Evolutionary conservation across 164 flowering plant species (phyloP).

Genomic region (Nymphaea thermarum): DNA sequence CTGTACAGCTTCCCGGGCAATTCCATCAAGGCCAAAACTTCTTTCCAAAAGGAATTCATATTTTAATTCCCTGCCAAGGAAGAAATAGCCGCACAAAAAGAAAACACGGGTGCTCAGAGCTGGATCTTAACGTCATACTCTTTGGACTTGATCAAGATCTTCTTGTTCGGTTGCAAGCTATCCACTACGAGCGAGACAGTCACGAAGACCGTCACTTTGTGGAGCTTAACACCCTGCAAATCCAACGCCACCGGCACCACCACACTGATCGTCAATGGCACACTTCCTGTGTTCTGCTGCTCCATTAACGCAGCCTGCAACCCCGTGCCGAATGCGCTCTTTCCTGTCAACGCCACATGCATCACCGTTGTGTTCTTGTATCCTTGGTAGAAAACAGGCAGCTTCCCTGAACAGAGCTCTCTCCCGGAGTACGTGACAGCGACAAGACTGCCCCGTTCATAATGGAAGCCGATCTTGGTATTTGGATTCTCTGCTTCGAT

Average conservation of each 20-base stretch:
- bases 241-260: slow-evolving; percentile 34
- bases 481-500: slow-evolving; percentile 55
- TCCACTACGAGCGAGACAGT: slow-evolving; percentile 42
- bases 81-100: not conserved
- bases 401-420: slow-evolving; percentile 32
- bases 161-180: slow-evolving; percentile 34
- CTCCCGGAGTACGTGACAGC: slow-evolving; percentile 20
- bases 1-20: too few species aligned
- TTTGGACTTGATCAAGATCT: slow-evolving; percentile 26
- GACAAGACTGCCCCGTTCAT: slow-evolving; percentile 26
- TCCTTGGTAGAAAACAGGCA: slow-evolving; percentile 49
- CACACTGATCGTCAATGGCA: slow-evolving; percentile 39
- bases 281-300: slow-evolving; percentile 17
- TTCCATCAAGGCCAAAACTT: too few species aligned
- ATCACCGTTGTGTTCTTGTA: slow-evolving; percentile 25
- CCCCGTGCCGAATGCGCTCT: slow-evolving; percentile 38
- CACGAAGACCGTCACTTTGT: slow-evolving; percentile 23
- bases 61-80: too few species aligned
- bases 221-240: slow-evolving; percentile 15
- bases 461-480: slow-evolving; percentile 25
- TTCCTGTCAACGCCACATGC: slow-evolving; percentile 29
- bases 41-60: too few species aligned
- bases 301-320: slow-evolving; percentile 34
- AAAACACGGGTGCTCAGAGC: not conserved
- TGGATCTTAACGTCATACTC: slow-evolving; percentile 5